Percentiles rank a stretch among this genome's conserved stretches.
Conservation (phyloP, 139 green algal species). For the Limnomonas spitsbergensis region DNA sequence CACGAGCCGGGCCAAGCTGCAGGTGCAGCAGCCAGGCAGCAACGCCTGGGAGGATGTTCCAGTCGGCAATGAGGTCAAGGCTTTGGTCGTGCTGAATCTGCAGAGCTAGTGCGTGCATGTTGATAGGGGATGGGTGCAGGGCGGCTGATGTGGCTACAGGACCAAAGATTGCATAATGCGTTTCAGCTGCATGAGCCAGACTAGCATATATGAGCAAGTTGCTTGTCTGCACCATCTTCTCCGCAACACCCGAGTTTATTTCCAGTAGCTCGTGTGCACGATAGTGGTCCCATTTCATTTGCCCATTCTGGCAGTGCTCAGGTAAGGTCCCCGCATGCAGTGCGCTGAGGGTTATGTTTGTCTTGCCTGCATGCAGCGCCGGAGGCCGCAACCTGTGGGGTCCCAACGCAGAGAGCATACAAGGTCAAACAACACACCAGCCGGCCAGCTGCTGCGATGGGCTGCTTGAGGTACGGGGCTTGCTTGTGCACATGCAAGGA, state of each 20-base stretch:
- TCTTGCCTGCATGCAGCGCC: conserved; percentile 22
- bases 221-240: no score
- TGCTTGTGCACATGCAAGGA: neutral
- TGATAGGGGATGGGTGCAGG: no score
- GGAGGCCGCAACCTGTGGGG: conserved; percentile 82
- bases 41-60: conserved; percentile 12
- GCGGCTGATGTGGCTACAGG: no score
- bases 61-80: neutral
- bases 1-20: neutral
- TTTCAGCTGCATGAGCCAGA: no score
- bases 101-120: conserved; percentile 15
- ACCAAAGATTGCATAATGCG: no score
- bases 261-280: no score
- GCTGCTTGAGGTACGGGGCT: conserved; percentile 60
- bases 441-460: conserved; percentile 67
- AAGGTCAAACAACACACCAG: conserved; percentile 15
- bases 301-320: no score
- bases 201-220: no score
- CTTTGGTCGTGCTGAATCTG: conserved; percentile 12
- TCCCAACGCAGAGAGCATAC: neutral
- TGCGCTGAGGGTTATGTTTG: no score
- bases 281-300: no score
- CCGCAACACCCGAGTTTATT: no score
- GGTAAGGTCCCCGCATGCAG: no score
- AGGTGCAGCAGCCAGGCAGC: conserved; percentile 11